Evolutionary conservation across 768 basidiomycete genomes (phyloP), one percentile per base, ranked within the genome.

Genomic region (Suillus clintonianus): DNA sequence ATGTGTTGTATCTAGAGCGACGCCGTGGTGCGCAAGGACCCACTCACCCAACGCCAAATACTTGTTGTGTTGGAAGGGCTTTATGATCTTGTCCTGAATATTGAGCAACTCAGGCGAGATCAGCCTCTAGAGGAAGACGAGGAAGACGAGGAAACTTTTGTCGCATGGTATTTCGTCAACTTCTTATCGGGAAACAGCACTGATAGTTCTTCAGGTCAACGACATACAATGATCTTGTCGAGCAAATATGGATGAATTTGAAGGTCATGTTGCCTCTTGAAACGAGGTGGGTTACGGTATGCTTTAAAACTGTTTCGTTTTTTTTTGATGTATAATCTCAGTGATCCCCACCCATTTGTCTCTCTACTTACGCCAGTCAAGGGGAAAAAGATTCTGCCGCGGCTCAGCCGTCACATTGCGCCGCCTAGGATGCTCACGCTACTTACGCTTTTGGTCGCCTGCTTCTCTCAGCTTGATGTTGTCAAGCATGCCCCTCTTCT

Each of bases 271-370:
- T 92, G 5, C 94, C 95, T 45, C 84, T 99, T 19, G 95, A 95
- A 72, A 91, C 92, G n/a, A 95, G 95, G 95, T 94, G 65, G 43
- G 80, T 66, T 1, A 45, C 34, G 45, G 0, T 13, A 10, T 19
- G 5, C 5, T 57, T 27, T 24, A 39, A 27, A 57, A 2, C 17
- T 17, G 6, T 41, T 30, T 30, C 11, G 17, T 57, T 41, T 50
- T 57, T 41, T 50, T 55, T 45, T 61, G 13, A 36, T 1, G 19
- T 57, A 61, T 34, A 45, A 5, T 55, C 54, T 1, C 68, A 96
- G 96, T 74, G 84, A 91, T 66, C 97, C 97, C 3, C 97, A 99
- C 79, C 97, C 97, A 2, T 98, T 99, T 79, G 89, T 99, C 68
- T 95, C 96, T 3, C 83, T 99, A 39, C 84, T 99, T 55, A 85